These are phyloP conservation scores for Oryza brachyantha DNA, from an alignment of 176 grass and related monocot species.

Conservation along the genomic window DNA sequence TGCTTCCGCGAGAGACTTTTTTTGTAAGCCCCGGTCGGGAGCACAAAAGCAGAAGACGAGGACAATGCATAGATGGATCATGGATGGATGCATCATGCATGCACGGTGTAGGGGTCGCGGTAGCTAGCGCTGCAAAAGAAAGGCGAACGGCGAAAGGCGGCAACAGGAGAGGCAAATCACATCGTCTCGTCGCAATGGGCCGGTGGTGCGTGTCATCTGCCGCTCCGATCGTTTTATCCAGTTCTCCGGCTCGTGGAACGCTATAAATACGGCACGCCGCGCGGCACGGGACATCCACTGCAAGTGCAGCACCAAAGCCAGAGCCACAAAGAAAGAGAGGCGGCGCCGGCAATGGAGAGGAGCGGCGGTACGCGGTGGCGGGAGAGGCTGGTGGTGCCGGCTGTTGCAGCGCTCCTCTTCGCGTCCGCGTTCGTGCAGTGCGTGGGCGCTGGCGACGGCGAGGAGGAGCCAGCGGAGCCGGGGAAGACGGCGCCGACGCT, in stretches of 20 bases:
- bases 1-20: constrained; percentile 10
- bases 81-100: too few species aligned
- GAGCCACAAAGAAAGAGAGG: neutral
- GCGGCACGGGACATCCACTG: constrained; percentile 31
- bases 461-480: constrained; percentile 7
- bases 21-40: constrained; percentile 8
- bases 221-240: constrained; percentile 6
- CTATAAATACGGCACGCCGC: constrained; percentile 31
- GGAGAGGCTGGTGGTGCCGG: neutral
- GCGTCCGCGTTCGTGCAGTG: constrained; percentile 16
- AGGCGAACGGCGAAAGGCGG: constrained; percentile 1
- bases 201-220: constrained; percentile 30
- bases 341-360: neutral
- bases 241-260: neutral
- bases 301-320: neutral
- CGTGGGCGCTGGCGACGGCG: neutral
- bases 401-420: constrained; percentile 2
- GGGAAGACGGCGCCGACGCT: constrained; percentile 16
- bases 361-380: neutral
- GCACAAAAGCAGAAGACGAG: neutral
- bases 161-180: neutral
- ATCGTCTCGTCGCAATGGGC: constrained; percentile 18
- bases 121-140: too few species aligned
- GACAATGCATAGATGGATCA: too few species aligned
- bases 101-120: neutral